These are phyloP conservation scores for Diddensiella santjacobensis DNA, from an alignment of 805 yeast species.

Conservation along the genomic window DNA sequence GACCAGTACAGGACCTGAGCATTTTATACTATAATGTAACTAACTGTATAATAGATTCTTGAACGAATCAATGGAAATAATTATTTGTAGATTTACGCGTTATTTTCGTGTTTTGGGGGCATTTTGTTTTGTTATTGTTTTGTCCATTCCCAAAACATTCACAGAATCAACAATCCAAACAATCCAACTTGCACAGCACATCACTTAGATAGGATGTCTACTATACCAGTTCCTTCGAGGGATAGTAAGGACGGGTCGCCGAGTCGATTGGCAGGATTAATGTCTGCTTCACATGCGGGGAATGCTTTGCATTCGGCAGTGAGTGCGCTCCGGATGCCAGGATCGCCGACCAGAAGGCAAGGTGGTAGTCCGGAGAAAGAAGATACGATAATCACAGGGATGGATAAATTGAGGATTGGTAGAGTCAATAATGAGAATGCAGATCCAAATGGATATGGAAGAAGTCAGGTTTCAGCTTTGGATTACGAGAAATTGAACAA, in stretches of 20 bases:
- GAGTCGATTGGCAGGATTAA: not conserved
- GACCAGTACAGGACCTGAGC: no score
- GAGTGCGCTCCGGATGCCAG: slow-evolving; percentile 1
- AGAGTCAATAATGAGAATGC: slow-evolving; percentile 11
- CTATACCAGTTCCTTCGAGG: no score
- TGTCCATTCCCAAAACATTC: no score
- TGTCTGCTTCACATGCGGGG: not conserved
- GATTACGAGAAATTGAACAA: slow-evolving; percentile 46
- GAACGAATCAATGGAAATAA: no score
- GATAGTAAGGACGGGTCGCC: not conserved
- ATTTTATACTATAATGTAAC: no score
- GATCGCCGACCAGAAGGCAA: slow-evolving; percentile 1
- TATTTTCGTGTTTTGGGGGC: no score
- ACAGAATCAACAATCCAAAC: no score
- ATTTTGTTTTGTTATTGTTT: no score
- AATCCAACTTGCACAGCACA: no score
- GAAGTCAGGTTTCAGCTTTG: slow-evolving; percentile 15
- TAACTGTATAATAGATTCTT: no score
- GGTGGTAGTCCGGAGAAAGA: slow-evolving; percentile 13
- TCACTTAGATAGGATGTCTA: no score
- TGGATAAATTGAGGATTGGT: slow-evolving; percentile 14
- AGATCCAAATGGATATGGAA: slow-evolving; percentile 4
- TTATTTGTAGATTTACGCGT: no score
- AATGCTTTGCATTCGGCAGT: not conserved
- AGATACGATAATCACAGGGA: slow-evolving; percentile 22